phyloP scores from a whole-genome alignment of 371 early-diverging fungal genomes.

The Mucor indicus region DNA sequence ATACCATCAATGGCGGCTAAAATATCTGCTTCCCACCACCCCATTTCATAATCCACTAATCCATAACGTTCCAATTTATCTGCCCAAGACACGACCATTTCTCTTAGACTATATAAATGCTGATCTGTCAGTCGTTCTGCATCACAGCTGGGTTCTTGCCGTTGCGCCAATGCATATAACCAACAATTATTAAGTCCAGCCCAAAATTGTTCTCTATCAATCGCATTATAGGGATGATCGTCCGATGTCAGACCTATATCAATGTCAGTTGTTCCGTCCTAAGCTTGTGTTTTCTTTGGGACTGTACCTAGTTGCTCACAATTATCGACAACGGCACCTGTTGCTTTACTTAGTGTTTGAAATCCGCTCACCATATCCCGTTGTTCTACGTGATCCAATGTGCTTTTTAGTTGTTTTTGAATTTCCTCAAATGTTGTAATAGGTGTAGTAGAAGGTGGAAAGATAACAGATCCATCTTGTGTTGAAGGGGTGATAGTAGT shows the following conservation, averaged over 20 bases:
- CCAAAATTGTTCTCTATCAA: slow-evolving; percentile 74
- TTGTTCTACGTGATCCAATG: slow-evolving; percentile 65
- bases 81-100: slow-evolving; percentile 69
- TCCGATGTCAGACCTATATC: slow-evolving; percentile 50
- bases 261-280: neutral
- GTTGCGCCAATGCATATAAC: slow-evolving; percentile 71
- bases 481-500: neutral
- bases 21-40: slow-evolving; percentile 82
- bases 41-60: slow-evolving; percentile 84
- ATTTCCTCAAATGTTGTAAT: slow-evolving; percentile 61
- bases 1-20: slow-evolving; percentile 69
- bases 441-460: slow-evolving; percentile 8
- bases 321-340: slow-evolving; percentile 68
- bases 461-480: neutral
- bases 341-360: slow-evolving; percentile 68
- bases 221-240: slow-evolving; percentile 46
- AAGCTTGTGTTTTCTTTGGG: neutral
- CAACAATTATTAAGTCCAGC: slow-evolving; percentile 78
- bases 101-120: slow-evolving; percentile 61
- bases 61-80: slow-evolving; percentile 76
- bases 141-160: slow-evolving; percentile 53
- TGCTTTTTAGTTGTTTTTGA: slow-evolving; percentile 69
- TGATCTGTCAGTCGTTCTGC: slow-evolving; percentile 56
- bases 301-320: slow-evolving; percentile 67
- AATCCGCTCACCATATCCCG: slow-evolving; percentile 70